Conservation (phyloP, 164 flowering plant species). For the Cinnamomum chago region DNA sequence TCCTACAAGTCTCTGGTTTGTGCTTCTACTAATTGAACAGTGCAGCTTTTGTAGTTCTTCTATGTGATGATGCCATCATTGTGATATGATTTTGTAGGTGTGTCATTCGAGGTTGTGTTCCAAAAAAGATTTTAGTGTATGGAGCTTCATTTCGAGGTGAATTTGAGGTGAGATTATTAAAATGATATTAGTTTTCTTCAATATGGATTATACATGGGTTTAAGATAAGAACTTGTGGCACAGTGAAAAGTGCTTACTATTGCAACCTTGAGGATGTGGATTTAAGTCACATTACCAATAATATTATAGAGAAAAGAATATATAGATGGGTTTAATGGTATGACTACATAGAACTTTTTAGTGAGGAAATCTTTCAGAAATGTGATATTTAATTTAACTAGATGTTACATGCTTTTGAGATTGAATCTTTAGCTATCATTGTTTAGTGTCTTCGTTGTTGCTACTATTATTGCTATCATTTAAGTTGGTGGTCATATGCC, state of each 20-base stretch:
- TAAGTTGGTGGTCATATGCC: no score
- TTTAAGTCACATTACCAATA: no score
- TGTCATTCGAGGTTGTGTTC: slow-evolving; percentile 98
- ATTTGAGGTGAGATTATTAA: slow-evolving; percentile 59
- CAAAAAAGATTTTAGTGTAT: slow-evolving; percentile 94
- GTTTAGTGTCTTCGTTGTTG: background rate
- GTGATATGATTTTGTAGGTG: slow-evolving; percentile 46
- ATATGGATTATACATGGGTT: background rate
- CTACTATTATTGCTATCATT: no score
- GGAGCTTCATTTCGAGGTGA: slow-evolving; percentile 87
- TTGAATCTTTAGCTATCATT: background rate
- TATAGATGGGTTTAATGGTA: no score
- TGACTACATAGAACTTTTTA: no score
- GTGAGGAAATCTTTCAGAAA: background rate
- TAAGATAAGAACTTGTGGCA: background rate
- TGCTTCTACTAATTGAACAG: background rate
- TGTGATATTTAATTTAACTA: background rate
- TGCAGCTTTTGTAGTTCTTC: background rate
- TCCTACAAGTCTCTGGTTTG: background rate
- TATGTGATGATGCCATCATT: background rate
- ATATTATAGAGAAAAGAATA: no score
- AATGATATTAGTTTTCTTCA: background rate
- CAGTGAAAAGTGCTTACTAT: no score
- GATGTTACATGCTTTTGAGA: background rate
- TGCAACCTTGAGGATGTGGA: no score